Evolutionary conservation across 2,329 filamentous ascomycete species (phyloP), one percentile per base, ranked within the genome.

Genomic region (Fusarium tanahbumbuense): DNA sequence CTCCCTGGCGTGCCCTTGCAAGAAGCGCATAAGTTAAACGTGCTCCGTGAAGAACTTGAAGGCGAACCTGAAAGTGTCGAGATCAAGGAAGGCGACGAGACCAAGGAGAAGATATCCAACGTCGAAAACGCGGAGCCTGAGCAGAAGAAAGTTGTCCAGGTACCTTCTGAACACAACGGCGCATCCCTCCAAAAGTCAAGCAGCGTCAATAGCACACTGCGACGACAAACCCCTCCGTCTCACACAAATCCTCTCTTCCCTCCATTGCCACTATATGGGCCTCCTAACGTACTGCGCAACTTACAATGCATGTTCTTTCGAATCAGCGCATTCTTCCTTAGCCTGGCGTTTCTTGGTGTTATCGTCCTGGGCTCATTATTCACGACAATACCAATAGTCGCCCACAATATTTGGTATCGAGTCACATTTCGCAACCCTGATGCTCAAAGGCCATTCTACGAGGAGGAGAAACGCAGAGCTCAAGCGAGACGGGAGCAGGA

Each of bases 191-290:
- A 84, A 64, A 83, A 82, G 57, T 82, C 84, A 6, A 81, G 83
- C 34, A 81, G 83, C 34, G 23, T 28, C 13, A 84, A 83, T 25
- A 83, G 79, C 15, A 83, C 84, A 18, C 71, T 88, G 20, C 78
- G 80, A 45, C 81, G 77, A 61, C 76, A 84, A 16, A 85, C 85
- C 80, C 90, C 91, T 0, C 88, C 89, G 2, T 89, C 89, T 10
- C 86, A 88, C 68, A 94, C 92, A 3, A 91, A 94, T 71, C 92
- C 93, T 5, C 82, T 97, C 8, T 98, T 98, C 71, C 94, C 94
- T 8, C 92, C 93, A 3, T 80, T 97, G 11, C 94, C 94, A 0
- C 83, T 93, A 1, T 97, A 97, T 73, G 92, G 92, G 0, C 91
- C 93, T 1, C 89, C 93, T 0, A 90, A 91, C 1, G 54, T 87